Percentiles rank a stretch among this genome's conserved stretches.
Evolutionary conservation across 2,329 filamentous ascomycete genomes (phyloP).

Genomic region (Drechslerella coelobrocha): DNA sequence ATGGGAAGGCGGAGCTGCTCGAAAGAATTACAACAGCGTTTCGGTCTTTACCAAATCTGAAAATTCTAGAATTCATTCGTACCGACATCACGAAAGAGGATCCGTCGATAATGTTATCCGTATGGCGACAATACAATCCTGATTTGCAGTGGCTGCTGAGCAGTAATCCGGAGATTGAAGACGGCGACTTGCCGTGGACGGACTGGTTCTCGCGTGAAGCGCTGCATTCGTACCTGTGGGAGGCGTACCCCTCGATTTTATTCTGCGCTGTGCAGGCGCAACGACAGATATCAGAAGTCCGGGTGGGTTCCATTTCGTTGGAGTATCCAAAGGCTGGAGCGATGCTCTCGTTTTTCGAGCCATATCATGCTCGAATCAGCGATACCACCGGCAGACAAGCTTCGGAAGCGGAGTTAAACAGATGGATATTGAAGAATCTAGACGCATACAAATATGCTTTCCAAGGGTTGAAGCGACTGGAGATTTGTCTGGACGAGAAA

Average conservation of each 20-base stretch:
- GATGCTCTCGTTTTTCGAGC: slow-evolving; percentile 41
- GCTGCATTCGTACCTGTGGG: slow-evolving; percentile 35
- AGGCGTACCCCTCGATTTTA: slow-evolving; percentile 41
- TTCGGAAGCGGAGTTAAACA: slow-evolving; percentile 18
- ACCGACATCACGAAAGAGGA: slow-evolving; percentile 44
- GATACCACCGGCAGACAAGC: slow-evolving; percentile 22
- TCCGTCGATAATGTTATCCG: slow-evolving; percentile 33
- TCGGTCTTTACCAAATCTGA: slow-evolving; percentile 33
- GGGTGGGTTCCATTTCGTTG: slow-evolving; percentile 15
- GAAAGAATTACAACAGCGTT: slow-evolving; percentile 36
- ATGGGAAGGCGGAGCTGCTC: slow-evolving; percentile 36
- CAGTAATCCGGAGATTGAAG: slow-evolving; percentile 38
- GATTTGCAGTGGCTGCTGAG: slow-evolving; percentile 34
- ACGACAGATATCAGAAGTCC: slow-evolving; percentile 32
- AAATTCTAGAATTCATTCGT: slow-evolving; percentile 31
- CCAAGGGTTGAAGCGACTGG: slow-evolving; percentile 14
- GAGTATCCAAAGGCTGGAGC: slow-evolving; percentile 36
- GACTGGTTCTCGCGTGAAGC: slow-evolving; percentile 44
- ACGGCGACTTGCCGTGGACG: slow-evolving; percentile 40
- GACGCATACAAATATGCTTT: slow-evolving; percentile 34
- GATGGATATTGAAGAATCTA: slow-evolving; percentile 18
- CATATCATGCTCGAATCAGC: slow-evolving; percentile 34
- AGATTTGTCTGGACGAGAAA: slow-evolving; percentile 39
- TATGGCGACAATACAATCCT: slow-evolving; percentile 41
- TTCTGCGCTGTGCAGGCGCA: slow-evolving; percentile 38